Percentiles rank a stretch among this genome's conserved stretches.
Evolutionary conservation across 2,329 filamentous ascomycete species (phyloP).

Genomic region (Exserohilum turcica): DNA sequence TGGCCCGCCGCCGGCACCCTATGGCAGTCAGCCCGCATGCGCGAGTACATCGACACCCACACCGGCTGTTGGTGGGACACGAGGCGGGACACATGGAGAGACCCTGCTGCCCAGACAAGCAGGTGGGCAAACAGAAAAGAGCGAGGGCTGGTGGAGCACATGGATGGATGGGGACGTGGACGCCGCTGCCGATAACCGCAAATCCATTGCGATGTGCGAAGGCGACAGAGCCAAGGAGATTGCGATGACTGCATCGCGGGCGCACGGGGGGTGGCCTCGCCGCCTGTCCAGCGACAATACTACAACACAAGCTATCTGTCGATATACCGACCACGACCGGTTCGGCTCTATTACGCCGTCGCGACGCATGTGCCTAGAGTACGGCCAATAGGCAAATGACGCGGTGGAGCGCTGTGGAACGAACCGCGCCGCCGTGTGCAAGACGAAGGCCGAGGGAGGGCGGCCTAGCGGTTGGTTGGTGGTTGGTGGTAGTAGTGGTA

Average conservation of each 20-base stretch:
- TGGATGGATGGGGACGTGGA: background rate
- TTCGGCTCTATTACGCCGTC: slow-evolving; percentile 10
- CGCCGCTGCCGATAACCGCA: slow-evolving; percentile 10
- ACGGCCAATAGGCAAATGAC: slow-evolving; percentile 2
- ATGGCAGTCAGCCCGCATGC: background rate
- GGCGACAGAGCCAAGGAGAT: slow-evolving; percentile 4
- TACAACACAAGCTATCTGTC: slow-evolving; percentile 1
- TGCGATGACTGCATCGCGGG: slow-evolving; percentile 6
- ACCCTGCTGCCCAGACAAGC: background rate
- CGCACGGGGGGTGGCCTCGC: background rate
- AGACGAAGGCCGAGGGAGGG: background rate
- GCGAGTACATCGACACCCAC: no score
- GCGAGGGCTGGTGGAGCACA: background rate
- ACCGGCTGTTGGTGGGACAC: background rate
- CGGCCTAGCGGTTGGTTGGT: no score
- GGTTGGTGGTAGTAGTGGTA: no score
- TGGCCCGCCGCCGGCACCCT: slow-evolving; percentile 5
- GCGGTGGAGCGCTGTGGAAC: slow-evolving; percentile 5
- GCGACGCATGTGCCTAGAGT: slow-evolving; percentile 5
- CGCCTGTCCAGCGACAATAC: slow-evolving; percentile 2
- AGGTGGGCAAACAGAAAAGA: slow-evolving; percentile 1
- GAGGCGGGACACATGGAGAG: background rate
- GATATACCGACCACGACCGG: slow-evolving; percentile 2
- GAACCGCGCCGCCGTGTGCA: background rate
- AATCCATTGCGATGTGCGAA: slow-evolving; percentile 7